These are phyloP conservation scores for Saturnispora besseyi DNA, from an alignment of 805 yeast species.

Conservation along the genomic window DNA sequence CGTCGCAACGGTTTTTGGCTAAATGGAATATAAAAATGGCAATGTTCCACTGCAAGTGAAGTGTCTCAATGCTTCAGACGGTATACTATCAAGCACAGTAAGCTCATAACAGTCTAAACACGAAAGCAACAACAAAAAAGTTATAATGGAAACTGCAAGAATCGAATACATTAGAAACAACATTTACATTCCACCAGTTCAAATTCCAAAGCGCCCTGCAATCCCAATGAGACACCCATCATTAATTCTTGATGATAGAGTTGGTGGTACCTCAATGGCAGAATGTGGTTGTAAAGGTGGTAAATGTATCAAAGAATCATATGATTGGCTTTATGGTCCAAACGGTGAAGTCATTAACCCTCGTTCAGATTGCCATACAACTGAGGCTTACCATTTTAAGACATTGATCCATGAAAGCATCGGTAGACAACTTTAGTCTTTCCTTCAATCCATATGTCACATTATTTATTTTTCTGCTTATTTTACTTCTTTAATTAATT, in stretches of 20 bases:
- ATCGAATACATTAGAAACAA: constrained; percentile 24
- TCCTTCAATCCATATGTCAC: neutral
- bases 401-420: constrained; percentile 19
- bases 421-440: constrained; percentile 14
- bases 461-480: too few species aligned
- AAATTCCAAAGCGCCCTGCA: constrained; percentile 15
- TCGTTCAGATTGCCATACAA: constrained; percentile 19
- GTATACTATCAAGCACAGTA: neutral
- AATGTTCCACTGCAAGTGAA: neutral
- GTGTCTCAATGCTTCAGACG: neutral
- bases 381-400: constrained; percentile 25
- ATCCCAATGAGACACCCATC: constrained; percentile 30
- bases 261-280: constrained; percentile 17
- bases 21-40: neutral
- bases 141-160: constrained; percentile 26
- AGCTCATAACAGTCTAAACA: neutral
- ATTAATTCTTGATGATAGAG: constrained; percentile 27
- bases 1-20: neutral
- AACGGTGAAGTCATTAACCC: constrained; percentile 27
- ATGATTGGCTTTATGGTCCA: constrained; percentile 29
- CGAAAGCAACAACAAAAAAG: neutral
- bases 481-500: neutral
- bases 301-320: constrained; percentile 27
- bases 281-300: constrained; percentile 30
- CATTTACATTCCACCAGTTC: constrained; percentile 27